Percentiles rank a stretch among this genome's conserved stretches.
These are phyloP conservation scores for Saccharomyces kudriavzevii DNA, from an alignment of 805 yeast genomes.

Conservation along the genomic window DNA sequence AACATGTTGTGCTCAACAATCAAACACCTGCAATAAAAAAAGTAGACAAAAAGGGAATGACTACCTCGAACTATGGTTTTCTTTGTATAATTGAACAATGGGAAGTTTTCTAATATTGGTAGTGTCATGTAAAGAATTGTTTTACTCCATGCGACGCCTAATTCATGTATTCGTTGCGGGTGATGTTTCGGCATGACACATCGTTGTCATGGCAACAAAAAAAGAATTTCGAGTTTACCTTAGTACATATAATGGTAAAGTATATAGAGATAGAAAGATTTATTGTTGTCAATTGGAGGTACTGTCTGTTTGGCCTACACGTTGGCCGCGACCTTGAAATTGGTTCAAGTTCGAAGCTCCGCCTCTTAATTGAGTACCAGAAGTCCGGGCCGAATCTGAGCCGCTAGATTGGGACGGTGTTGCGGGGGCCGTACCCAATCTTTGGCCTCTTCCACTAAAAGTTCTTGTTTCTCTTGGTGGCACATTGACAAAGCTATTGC, in stretches of 20 bases:
- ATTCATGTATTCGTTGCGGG: background rate
- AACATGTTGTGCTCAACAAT: background rate
- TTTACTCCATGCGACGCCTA: background rate
- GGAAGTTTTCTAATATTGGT: background rate
- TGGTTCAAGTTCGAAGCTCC: background rate
- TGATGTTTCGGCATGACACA: background rate
- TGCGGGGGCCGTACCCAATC: constrained; percentile 3
- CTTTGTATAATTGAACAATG: background rate
- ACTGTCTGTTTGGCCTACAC: background rate
- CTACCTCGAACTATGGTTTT: background rate
- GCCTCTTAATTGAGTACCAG: background rate
- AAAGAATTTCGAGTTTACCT: background rate
- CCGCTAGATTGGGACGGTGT: constrained; percentile 1
- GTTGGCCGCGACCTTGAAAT: background rate
- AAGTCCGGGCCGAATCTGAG: constrained; percentile 3
- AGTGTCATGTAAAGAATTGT: background rate
- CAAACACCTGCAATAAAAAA: background rate
- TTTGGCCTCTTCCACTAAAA: constrained; percentile 6
- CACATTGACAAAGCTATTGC: background rate
- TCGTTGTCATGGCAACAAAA: background rate
- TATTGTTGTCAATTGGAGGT: background rate
- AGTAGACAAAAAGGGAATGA: background rate
- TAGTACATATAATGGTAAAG: background rate
- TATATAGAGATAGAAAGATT: background rate
- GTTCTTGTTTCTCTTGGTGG: constrained; percentile 1